These are phyloP conservation scores for Tuber umbilicatum DNA, from an alignment of 495 filamentous ascomycete species.

Conservation along the genomic window DNA sequence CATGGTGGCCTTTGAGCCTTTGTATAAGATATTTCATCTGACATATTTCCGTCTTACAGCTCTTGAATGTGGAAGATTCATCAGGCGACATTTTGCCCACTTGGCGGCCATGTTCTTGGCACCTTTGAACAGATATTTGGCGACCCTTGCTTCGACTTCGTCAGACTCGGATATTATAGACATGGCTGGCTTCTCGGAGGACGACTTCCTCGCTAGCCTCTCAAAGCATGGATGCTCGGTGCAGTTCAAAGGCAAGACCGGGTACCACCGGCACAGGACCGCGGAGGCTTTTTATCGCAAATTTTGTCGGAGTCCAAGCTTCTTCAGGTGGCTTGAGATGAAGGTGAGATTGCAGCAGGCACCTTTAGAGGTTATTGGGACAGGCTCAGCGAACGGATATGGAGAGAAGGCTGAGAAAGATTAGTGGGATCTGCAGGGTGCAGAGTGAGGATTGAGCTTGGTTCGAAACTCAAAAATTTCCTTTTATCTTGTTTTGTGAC, in stretches of 20 bases:
- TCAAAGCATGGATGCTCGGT: conserved; percentile 40
- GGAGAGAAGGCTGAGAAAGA: conserved; percentile 16
- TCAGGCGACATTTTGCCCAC: conserved; percentile 41
- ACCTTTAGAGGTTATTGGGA: conserved; percentile 8
- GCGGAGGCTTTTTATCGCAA: conserved; percentile 41
- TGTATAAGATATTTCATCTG: conserved; percentile 5
- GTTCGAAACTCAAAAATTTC: background rate
- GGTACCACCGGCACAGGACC: conserved; percentile 29
- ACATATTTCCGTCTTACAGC: conserved; percentile 20
- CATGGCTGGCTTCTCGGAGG: conserved; percentile 41
- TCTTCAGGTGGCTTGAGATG: conserved; percentile 42
- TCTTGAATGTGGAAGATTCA: conserved; percentile 31
- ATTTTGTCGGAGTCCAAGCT: conserved; percentile 38
- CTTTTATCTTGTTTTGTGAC: background rate
- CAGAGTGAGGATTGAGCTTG: background rate
- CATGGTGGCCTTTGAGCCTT: background rate
- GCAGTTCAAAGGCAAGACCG: conserved; percentile 41
- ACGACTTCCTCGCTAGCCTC: conserved; percentile 39
- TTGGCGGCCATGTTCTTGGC: conserved; percentile 38
- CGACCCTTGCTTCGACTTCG: conserved; percentile 29
- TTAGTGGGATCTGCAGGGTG: background rate
- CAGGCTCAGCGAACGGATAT: conserved; percentile 5
- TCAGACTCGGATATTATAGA: conserved; percentile 36
- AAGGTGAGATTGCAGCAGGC: conserved; percentile 37
- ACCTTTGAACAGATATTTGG: conserved; percentile 40